Base-by-base conservation (phyloP, 768 basidiomycete genomes). In the Mrakia hoshinonis region DNA sequence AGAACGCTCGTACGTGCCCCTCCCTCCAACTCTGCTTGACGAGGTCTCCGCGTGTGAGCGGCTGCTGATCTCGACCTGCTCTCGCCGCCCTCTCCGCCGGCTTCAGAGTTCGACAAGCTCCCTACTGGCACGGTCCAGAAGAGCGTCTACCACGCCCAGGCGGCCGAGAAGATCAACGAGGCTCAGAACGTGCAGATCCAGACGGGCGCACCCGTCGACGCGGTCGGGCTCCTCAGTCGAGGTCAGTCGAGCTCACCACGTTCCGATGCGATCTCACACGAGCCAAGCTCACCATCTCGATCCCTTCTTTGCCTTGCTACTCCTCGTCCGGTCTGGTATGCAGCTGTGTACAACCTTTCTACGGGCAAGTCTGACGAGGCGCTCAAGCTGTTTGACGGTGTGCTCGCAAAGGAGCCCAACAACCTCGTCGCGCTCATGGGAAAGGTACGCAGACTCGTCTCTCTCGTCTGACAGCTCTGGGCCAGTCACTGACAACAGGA, bases 361-460 rank as follows among this genome's bases (percentile, higher is more conserved):
- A 87, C 85, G 4, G 85, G 90, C 26, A 85, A 87, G 20, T 85
- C 92, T 83, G 88, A 93, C 47, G 87, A 91, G 72, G 93, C 94
- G 0, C 80, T 88, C 74, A 84, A 87, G 24, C 85, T 88, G 1
- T 94, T 96, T 75, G 90, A 95, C 18, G 84, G 84, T 31, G 87
- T 95, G 12, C 83, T 97, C 11, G 82, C 82, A 2, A 83, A 86
- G 73, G 89, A 89, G 76, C 90, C 93, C 0, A 90, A 87, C 22
- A 95, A 98, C 77, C 77, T 96, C 6, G 85, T 94, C 46, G 93
- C 94, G 0, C 82, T 95, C 5, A 82, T 92, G 11, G 93, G 92
- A 68, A 92, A 94, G 82, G 92, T 89, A 61, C 36, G 80, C 76
- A 11, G n/a, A 13, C 46, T 13, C 49, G 22, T 31, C 20, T 34